Base-by-base conservation (phyloP, 1,284 basidiomycete genomes). In the Neolentinus lepideus region DNA sequence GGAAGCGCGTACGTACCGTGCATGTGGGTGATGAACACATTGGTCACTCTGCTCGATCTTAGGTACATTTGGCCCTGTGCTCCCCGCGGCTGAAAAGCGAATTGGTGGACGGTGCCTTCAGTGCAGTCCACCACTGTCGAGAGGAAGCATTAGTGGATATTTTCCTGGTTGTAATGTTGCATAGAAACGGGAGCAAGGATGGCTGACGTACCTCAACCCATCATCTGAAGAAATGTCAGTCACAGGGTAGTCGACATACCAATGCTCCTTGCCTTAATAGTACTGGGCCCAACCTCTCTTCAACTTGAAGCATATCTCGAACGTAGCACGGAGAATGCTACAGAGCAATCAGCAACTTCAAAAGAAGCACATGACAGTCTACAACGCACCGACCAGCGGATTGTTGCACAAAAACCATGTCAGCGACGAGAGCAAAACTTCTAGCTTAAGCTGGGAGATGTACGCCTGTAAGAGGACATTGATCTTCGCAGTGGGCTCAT, bases 191-290 rank as follows among this genome's bases (percentile, higher is more conserved):
- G 22, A 51, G 27, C 24, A 22, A 51, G 54, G 24, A 38, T 38
- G 54, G 45, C 75, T 43, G 12, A 43, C 38, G 64, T 69, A 89
- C 86, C 83, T 86, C 88, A 90, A n/a, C 97, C 97, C 84, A 99
- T 97, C 96, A 99, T 99, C 67, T 99, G 95, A 1, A 99, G 81
- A 11, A n/a, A 99, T 90, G 63, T 98, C 95, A 77, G 96, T 93
- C 57, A 99, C 91, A 1, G 97, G 92, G 66, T 98, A 99, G 72
- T 99, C 96, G 63, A 97, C 81, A 64, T 99, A 99, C 53, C 96
- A 91, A 68, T 97, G 94, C 65, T 98, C 94, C 70, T 92, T 90
- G 65, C 94, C 94, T 67, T 99, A 94, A 65, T 92, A 99, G 57
- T 76, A 90, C 69, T 99, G 97, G 0, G 97, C 94, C 93, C 96